Base-by-base conservation (phyloP, 768 basidiomycete species). In the Russula ochroleuca region DNA sequence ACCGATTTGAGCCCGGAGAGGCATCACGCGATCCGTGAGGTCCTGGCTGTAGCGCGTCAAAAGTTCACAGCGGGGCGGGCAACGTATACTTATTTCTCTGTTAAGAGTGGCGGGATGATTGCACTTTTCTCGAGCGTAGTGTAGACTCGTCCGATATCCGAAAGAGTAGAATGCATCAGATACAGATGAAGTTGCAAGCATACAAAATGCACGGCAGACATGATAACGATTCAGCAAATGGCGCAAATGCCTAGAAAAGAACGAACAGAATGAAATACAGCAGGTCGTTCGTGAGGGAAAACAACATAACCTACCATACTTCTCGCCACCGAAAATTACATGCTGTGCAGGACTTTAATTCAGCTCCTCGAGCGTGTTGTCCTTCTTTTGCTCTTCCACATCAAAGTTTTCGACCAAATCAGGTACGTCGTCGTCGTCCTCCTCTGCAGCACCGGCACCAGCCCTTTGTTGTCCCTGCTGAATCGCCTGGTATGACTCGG, bases 341-440 rank as follows among this genome's bases (percentile, higher is more conserved):
- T 49, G 50, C 37, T 23, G 53, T 53, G 50, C 55, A 48, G 33
- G 40, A 19, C 49, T 47, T 79, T 69, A 80, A 75, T 80, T 80
- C 65, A 80, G 75, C 69, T 80, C 79, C 72, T 80, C 79, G 58
- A 81, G 72, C 54, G 75, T 75, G 61, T 59, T 65, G 40, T 70
- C 70, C 75, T 81, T 75, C 59, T 74, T 71, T 55, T 79, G 78
- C 69, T 80, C 90, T 72, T 90, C 92, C 40, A 86, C 88, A 68
- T 94, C 93, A 77, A 97, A 97, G 83, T 88, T 96, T 81, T 98
- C 94, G 68, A 98, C 94, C 63, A 97, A 81, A 76, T 97, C 95
- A 50, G 96, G 94, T 33, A 97, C 94, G 67, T 94, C 92, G 67
- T 92, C 91, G 54, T 88, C 88, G 35, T 90, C 91, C 1, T 87